Evolutionary conservation across 306 rosid genomes (phyloP).

Genomic region (Neltuma alba): DNA sequence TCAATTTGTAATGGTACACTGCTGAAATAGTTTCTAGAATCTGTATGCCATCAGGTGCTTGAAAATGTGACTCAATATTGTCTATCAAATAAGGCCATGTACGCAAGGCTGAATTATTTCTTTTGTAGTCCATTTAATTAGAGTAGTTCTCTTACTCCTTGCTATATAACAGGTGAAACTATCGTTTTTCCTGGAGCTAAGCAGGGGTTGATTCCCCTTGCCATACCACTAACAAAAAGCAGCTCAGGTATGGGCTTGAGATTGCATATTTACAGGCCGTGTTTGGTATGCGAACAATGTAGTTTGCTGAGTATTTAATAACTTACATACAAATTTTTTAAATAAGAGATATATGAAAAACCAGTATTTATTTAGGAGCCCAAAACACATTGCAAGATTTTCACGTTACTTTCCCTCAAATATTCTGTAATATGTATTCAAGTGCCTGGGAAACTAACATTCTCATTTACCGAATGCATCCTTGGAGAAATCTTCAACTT

Average conservation of each 20-base stretch:
- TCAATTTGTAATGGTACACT: constrained; percentile 22
- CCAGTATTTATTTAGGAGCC: background rate
- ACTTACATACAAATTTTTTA: background rate
- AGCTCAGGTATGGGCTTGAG: constrained; percentile 58
- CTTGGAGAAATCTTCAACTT: constrained; percentile 23
- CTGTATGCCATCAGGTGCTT: constrained; percentile 17
- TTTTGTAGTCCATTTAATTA: constrained; percentile 4
- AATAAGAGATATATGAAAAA: background rate
- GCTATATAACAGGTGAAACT: constrained; percentile 67
- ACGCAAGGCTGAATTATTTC: constrained; percentile 10
- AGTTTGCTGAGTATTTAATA: background rate
- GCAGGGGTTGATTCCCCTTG: constrained; percentile 81
- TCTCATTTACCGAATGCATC: background rate
- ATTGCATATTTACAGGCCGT: background rate
- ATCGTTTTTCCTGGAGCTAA: constrained; percentile 82
- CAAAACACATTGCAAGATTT: background rate
- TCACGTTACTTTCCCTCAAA: background rate
- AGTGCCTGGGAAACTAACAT: background rate
- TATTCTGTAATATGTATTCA: background rate
- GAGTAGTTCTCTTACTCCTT: constrained; percentile 3
- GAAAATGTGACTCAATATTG: background rate
- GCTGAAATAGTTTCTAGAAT: constrained; percentile 1
- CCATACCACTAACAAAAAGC: constrained; percentile 72
- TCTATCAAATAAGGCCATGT: background rate
- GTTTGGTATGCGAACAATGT: background rate